phyloP scores from a whole-genome alignment of 768 basidiomycete genomes.

The Macrolepiota albuminosa region DNA sequence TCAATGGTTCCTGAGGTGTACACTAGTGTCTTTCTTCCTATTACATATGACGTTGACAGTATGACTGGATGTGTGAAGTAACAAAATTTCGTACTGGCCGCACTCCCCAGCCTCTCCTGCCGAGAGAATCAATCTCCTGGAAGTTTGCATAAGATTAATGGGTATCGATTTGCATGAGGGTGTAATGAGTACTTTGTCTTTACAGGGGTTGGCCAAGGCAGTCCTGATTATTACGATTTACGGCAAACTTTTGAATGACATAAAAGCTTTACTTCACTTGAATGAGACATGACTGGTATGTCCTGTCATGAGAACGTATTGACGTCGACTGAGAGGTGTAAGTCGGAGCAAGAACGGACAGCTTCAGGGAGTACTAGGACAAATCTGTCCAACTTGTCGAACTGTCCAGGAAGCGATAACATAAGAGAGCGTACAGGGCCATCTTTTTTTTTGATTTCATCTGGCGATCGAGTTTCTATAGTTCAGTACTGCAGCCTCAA shows the following conservation, averaged over 20 bases:
- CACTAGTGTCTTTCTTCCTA: background rate
- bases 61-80: background rate
- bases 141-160: background rate
- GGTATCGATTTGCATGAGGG: background rate
- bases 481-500: background rate
- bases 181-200: background rate
- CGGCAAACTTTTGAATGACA: background rate
- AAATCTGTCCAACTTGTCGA: constrained; percentile 3
- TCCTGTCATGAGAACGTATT: background rate
- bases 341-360: constrained; percentile 5
- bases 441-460: background rate
- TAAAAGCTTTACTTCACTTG: background rate
- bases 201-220: background rate
- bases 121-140: background rate
- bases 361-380: background rate
- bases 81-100: too few relatives aligned
- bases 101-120: background rate
- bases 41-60: background rate
- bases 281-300: background rate
- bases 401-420: constrained; percentile 3
- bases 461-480: background rate
- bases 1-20: background rate
- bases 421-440: background rate
- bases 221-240: background rate
- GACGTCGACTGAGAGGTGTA: background rate